These are phyloP conservation scores for apple (Malus domestica) DNA, from an alignment of 306 rosid genomes.

Conservation along the genomic window ASM211411v1 NC_041789.1:2644501-2645000, in stretches of 20 bases:
- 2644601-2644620: constrained; percentile 51
- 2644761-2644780: neutral
- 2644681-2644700: neutral
- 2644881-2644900: too few relatives aligned
- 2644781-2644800: too few relatives aligned
- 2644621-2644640: constrained; percentile 17
- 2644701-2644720: too few relatives aligned
- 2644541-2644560: constrained; percentile 25
- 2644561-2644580: constrained; percentile 28
- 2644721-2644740: neutral
- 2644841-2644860: too few relatives aligned
- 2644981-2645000: too few relatives aligned
- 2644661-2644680: too few relatives aligned
- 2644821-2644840: too few relatives aligned
- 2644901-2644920: too few relatives aligned
- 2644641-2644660: constrained; percentile 5
- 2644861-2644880: too few relatives aligned
- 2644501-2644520: constrained; percentile 42
- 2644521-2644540: constrained; percentile 24
- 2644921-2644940: too few relatives aligned
- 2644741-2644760: neutral
- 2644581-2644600: constrained; percentile 56
- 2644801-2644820: neutral
- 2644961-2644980: too few relatives aligned
- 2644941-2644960: too few relatives aligned